Conservation (phyloP, 2,329 filamentous ascomycete genomes). For the Ophiostoma sp. region DNA sequence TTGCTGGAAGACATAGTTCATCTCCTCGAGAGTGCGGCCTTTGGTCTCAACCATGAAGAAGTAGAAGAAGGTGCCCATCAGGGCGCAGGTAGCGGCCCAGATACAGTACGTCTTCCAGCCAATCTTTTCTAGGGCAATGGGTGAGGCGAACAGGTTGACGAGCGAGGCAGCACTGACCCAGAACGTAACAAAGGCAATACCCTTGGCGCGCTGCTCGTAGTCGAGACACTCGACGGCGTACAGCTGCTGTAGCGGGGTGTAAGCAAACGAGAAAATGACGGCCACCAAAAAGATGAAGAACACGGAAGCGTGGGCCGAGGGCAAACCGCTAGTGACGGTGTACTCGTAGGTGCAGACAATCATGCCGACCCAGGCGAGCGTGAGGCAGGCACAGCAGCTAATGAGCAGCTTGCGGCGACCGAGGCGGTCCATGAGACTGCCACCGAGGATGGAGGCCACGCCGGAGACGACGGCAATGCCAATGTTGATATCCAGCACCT, state of each 20-base stretch:
- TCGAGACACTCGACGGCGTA: conserved; percentile 6
- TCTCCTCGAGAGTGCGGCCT: neutral
- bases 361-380: neutral
- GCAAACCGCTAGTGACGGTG: neutral
- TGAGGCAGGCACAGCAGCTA: conserved; percentile 2
- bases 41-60: conserved; percentile 5
- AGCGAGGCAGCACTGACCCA: neutral
- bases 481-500: neutral
- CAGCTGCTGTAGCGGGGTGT: conserved; percentile 1
- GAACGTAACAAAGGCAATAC: neutral
- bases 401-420: conserved; percentile 4
- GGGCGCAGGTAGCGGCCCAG: conserved; percentile 3
- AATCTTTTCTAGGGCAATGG: conserved; percentile 2
- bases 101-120: conserved; percentile 6
- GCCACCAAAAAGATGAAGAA: neutral
- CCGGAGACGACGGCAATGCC: neutral
- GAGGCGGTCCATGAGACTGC: neutral
- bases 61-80: conserved; percentile 5
- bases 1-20: conserved; percentile 8
- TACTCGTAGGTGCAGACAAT: neutral
- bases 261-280: conserved; percentile 3
- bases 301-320: neutral
- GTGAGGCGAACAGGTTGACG: conserved; percentile 1
- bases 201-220: conserved; percentile 13
- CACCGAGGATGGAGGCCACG: neutral